phyloP scores from a whole-genome alignment of 164 flowering plant species.

The Tetrastigma voinierianum region DNA sequence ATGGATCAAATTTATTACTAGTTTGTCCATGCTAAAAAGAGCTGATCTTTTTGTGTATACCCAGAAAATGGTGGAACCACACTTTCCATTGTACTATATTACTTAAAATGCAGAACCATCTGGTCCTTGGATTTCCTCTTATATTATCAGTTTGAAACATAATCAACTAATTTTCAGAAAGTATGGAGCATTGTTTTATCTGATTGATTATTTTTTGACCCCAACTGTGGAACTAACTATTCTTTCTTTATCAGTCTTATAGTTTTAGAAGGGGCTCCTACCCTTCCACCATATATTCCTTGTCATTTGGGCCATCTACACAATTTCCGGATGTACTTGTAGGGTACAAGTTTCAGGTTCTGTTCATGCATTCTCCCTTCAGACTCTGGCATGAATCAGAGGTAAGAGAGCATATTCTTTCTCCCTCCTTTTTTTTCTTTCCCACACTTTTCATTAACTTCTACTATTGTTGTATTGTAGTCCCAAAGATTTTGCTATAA shows the following conservation, averaged over 20 bases:
- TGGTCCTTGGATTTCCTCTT: neutral
- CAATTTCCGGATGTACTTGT: constrained; percentile 78
- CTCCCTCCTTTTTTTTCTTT: neutral
- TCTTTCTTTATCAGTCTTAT: constrained; percentile 57
- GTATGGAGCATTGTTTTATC: constrained; percentile 6
- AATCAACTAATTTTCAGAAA: neutral
- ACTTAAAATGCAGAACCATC: neutral
- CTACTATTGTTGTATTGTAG: too few species aligned
- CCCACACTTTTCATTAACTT: too few species aligned
- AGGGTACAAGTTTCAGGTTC: constrained; percentile 91
- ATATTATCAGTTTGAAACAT: neutral
- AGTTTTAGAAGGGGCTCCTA: constrained; percentile 93
- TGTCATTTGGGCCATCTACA: constrained; percentile 77
- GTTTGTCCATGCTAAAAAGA: neutral
- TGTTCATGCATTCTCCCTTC: constrained; percentile 72
- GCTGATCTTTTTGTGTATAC: neutral
- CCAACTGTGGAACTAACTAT: constrained; percentile 4
- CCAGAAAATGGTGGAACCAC: neutral
- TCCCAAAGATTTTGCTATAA: too few species aligned
- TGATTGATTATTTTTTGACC: constrained; percentile 8
- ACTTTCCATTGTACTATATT: neutral
- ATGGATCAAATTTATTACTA: neutral
- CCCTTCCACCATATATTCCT: constrained; percentile 80
- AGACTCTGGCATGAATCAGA: constrained; percentile 49
- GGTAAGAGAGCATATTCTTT: constrained; percentile 37